Evolutionary conservation across 495 filamentous ascomycete genomes (phyloP), one percentile per base, ranked within the genome.

Genomic region (Neurospora sp.): DNA sequence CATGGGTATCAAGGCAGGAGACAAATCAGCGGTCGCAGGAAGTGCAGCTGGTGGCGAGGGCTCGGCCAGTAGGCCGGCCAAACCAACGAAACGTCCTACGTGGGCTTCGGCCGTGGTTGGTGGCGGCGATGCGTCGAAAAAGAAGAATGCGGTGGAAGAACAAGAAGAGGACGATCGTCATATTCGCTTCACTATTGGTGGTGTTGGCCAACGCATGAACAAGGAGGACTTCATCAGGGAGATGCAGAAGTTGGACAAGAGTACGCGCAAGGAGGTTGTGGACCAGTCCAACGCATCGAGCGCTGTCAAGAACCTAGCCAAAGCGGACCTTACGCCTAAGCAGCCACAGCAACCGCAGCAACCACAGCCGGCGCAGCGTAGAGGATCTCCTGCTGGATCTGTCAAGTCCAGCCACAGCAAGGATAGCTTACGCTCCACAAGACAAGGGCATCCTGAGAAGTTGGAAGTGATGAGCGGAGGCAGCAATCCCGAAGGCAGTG

Each of bases 151-250:
- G 41, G 85, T 79, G 35, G 87, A 88, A 70, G 81, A 83, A 48
- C 86, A 87, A 20, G 89, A 86, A 72, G 86, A 88, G 1, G 89
- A 94, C 70, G 94, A 97, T 77, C 88, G 90, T 44, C 86, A 89
- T 48, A 91, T 98, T 71, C 92, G 97, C 68, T 98, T 98, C 82
- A 97, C 92, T 5, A 89, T 99, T 71, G 88, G 86, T 40, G 87
- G 89, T 48, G 86, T 89, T 72, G 92, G 93, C 27, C 82, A 81
- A 46, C 90, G 91, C 22, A 89, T 98, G 91, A 96, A 88, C 78
- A 97, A 97, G 80, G 89, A 91, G 8, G 93, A 98, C 77, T 98
- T 99, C 81, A 91, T 98, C 74, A 83, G 89, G 69, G 89, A 96
- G 77, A 90, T 99, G 74, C 89, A 91, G 78, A 85, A 89, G 38